Conservation (phyloP, 2,329 filamentous ascomycete species). For the Aureobasidium vineae region DNA sequence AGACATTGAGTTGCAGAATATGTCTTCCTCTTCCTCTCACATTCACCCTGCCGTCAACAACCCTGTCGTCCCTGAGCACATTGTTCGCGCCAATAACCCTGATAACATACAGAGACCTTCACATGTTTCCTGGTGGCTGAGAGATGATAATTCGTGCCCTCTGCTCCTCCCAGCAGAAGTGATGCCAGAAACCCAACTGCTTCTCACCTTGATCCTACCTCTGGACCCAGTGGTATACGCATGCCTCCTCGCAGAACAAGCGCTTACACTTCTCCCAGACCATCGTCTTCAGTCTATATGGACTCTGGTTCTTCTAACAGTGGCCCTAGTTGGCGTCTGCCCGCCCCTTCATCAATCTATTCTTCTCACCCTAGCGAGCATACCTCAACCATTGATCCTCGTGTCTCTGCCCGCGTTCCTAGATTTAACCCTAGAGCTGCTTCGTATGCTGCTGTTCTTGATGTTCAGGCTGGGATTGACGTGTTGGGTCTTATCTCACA, state of each 20-base stretch:
- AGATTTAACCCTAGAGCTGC: neutral
- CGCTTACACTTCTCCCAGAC: neutral
- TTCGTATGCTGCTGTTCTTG: neutral
- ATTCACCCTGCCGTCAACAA: neutral
- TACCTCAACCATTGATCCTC: neutral
- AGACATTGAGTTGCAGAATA: conserved; percentile 3
- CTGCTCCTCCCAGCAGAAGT: neutral
- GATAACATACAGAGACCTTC: neutral
- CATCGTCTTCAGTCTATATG: neutral
- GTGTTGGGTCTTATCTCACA: too few species aligned
- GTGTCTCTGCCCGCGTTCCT: neutral
- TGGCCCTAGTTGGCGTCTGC: neutral
- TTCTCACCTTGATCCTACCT: neutral
- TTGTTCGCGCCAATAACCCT: neutral
- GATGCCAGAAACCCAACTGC: neutral
- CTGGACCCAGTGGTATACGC: neutral
- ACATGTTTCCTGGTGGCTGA: conserved; percentile 1
- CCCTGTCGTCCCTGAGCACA: neutral
- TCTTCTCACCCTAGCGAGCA: neutral
- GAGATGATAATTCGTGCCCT: neutral
- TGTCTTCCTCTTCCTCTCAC: neutral
- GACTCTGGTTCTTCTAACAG: neutral
- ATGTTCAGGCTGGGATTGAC: neutral
- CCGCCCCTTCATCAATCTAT: neutral
- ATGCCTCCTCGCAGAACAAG: neutral